Evolutionary conservation across 2,329 filamentous ascomycete species (phyloP), one percentile per base, ranked within the genome.

Genomic region (Colletotrichum scovillei): DNA sequence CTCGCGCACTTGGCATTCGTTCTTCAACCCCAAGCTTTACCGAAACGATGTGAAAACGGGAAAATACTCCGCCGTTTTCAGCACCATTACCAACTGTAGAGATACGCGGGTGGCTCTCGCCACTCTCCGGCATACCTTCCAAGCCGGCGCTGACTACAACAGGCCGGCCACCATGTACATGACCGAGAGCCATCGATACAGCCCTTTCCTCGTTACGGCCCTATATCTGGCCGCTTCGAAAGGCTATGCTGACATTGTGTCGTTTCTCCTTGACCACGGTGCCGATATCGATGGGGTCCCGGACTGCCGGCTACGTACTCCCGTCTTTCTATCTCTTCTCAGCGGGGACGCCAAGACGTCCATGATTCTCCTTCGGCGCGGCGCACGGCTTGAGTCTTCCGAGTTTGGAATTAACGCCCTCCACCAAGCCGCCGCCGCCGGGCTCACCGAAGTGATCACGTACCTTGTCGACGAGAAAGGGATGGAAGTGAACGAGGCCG

Each of bases 11-110:
- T 67, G 4, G 56, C 22, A 67, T 60, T 59, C 5, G 4, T 67
- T 67, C 64, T 67, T 67, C 3, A 67, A 67, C 6, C 38, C 24
- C 1, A 59, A 60, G 42, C 26, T 67, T 52, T 67, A 67, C 55
- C 7, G 3, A 53, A 1, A 53, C 14, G 24, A 67, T 60, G 8
- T 67, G 1, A 60, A 2, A 53, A 35, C 1, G 1, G 12, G 38
- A 9, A 35, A 59, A n/a, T n/a, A n/a, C 38, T 67, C 26, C 1
- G 19, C 64, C 7, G 5, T 67, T 1, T 67, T 59, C 1, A 67
- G 24, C 6, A 67, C 12, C 0, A 67, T 67, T 67, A 5, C n/a
- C 1, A 26, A 67, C 8, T 67, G 16, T 2, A 55, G 2, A 60
- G n/a, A 60, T 2, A 67, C 2, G 5, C 2, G 8, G n/a, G 8